Evolutionary conservation across 1,284 basidiomycete species (phyloP), one percentile per base, ranked within the genome.

Genomic region (Leccinum fallax): DNA sequence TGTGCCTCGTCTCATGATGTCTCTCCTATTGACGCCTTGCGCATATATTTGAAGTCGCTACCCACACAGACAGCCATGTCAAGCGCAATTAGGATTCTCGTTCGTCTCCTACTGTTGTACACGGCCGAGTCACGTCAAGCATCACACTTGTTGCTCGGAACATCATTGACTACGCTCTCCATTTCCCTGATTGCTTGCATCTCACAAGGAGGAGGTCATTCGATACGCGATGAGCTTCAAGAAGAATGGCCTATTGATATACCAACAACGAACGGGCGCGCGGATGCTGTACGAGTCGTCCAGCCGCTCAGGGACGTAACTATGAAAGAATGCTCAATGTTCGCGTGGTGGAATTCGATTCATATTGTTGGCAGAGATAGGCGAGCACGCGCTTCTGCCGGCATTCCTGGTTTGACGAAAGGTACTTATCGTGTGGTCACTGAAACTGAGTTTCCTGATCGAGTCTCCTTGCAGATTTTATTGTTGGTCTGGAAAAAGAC

Each of bases 101-200:
- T 82, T 56, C 86, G 90, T 21, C 74, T 93, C 16, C 80, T 96
- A 10, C 79, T 95, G n/a, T 77, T 88, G 4, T 79, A 90, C 64
- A 87, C 88, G 0, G 86, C 93, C 1, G 73, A 76, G 21, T 79
- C 83, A 1, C 82, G 82, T 4, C 72, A 76, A 10, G 86, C 89
- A 53, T 91, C 91, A 0, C 92, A 95, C 71, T 78, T 95, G 9
- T 77, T 94, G 5, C 80, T 94, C n/a, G 93, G 93, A 61, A 90
- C 92, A 24, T 91, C 89, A 1, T 80, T 94, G 15, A 94, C 94
- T 0, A 87, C 90, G 0, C 81, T 95, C 16, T 93, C 93, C 0
- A 83, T 94, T 55, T 85, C 86, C 11, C 78, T 95, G 43, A 90
- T 95, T 61, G 86, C 88, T 2, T 86, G 84, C 9, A 87, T 95